A percentile compares a stretch with the other conserved stretches of the same genome.
phyloP scores from a whole-genome alignment of 2,329 filamentous ascomycete genomes.

The Neofusicoccum laricinum region DNA sequence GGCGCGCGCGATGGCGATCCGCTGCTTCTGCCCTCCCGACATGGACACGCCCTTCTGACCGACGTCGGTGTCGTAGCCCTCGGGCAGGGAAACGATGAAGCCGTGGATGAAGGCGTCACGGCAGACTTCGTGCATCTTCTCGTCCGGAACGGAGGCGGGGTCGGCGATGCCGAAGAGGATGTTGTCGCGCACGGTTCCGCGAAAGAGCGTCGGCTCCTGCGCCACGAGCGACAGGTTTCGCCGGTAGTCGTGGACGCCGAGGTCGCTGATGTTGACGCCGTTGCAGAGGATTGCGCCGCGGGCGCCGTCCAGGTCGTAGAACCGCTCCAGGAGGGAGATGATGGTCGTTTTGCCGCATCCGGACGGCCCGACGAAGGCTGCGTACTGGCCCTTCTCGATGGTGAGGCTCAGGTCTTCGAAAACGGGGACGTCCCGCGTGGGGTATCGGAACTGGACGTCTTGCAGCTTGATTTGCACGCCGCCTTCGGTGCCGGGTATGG shows the following conservation, averaged over 20 bases:
- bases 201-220: slow-evolving; percentile 86
- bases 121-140: slow-evolving; percentile 73
- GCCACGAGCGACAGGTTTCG: slow-evolving; percentile 77
- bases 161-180: slow-evolving; percentile 66
- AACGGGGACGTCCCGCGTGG: slow-evolving; percentile 83
- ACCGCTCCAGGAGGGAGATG: slow-evolving; percentile 86
- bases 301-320: slow-evolving; percentile 73
- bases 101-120: slow-evolving; percentile 55
- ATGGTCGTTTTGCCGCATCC: slow-evolving; percentile 95
- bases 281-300: slow-evolving; percentile 79
- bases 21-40: slow-evolving; percentile 87
- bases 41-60: slow-evolving; percentile 83
- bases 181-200: slow-evolving; percentile 83
- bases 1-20: slow-evolving; percentile 83
- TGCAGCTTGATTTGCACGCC: slow-evolving; percentile 85
- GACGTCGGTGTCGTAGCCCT: slow-evolving; percentile 81
- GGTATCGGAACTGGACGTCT: slow-evolving; percentile 92
- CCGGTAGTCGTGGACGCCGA: slow-evolving; percentile 71
- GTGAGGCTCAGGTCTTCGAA: slow-evolving; percentile 78
- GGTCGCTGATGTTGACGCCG: slow-evolving; percentile 71
- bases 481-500: slow-evolving; percentile 50
- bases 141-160: slow-evolving; percentile 60
- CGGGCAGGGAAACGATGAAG: slow-evolving; percentile 40
- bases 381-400: slow-evolving; percentile 74
- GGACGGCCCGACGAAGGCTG: slow-evolving; percentile 85